A percentile compares a stretch with the other conserved stretches of the same genome.
phyloP scores from a whole-genome alignment of 768 basidiomycete species.

The Macrolepiota fuliginosa region DNA sequence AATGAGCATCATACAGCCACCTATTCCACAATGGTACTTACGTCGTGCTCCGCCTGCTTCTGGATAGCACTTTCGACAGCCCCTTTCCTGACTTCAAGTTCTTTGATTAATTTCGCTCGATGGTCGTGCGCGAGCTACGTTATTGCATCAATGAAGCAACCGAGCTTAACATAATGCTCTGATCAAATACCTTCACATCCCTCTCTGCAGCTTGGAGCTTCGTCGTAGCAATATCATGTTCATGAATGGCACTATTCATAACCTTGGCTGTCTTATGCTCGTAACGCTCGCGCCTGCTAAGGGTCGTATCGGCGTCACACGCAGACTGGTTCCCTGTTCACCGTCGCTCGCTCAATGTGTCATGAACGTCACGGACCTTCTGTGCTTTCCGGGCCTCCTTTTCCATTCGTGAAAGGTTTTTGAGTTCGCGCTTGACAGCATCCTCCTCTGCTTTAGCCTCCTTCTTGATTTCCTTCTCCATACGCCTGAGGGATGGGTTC shows the following conservation, averaged over 20 bases:
- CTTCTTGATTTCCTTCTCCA: constrained; percentile 42
- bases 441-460: constrained; percentile 54
- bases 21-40: neutral
- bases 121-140: neutral
- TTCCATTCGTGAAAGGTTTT: constrained; percentile 51
- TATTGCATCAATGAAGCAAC: neutral
- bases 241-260: constrained; percentile 50
- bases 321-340: constrained; percentile 12
- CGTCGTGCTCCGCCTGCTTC: constrained; percentile 10
- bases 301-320: constrained; percentile 14
- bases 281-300: constrained; percentile 43
- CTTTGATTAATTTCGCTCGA: neutral
- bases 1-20: neutral
- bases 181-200: constrained; percentile 35
- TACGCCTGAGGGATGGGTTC: constrained; percentile 25
- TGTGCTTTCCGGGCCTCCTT: constrained; percentile 50
- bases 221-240: constrained; percentile 47
- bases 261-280: constrained; percentile 47
- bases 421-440: constrained; percentile 48
- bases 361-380: constrained; percentile 35
- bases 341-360: neutral
- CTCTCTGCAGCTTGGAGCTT: constrained; percentile 40
- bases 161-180: neutral
- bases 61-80: constrained; percentile 34
- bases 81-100: constrained; percentile 34